A percentile compares a stretch with the other conserved stretches of the same genome.
These are phyloP conservation scores for Fusarium pseudonygamai DNA, from an alignment of 2,329 filamentous ascomycete species.

Conservation along the genomic window DNA sequence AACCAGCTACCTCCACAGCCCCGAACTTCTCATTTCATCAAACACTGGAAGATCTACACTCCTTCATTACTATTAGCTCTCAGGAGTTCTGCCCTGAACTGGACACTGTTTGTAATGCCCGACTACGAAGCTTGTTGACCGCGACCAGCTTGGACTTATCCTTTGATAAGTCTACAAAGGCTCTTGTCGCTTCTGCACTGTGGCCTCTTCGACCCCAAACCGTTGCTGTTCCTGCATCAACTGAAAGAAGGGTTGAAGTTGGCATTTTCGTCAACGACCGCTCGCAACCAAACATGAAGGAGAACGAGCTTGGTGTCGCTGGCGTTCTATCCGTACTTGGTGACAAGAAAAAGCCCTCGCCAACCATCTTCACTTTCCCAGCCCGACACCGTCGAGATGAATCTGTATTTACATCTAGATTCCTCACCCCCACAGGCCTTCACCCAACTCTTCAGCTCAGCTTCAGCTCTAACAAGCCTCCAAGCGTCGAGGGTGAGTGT, in stretches of 20 bases:
- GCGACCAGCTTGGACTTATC: constrained; percentile 80
- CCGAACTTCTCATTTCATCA: constrained; percentile 76
- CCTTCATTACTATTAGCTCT: constrained; percentile 64
- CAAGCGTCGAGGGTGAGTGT: constrained; percentile 68
- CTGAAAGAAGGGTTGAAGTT: constrained; percentile 74
- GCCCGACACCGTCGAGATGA: constrained; percentile 75
- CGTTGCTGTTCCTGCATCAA: constrained; percentile 53
- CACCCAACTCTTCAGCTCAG: constrained; percentile 82
- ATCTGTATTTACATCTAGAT: constrained; percentile 68
- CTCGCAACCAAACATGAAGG: constrained; percentile 64
- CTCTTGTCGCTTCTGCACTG: constrained; percentile 70
- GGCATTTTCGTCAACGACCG: constrained; percentile 76
- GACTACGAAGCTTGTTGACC: constrained; percentile 54
- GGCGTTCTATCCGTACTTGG: constrained; percentile 84
- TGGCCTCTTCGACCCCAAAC: constrained; percentile 63
- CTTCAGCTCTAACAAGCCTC: constrained; percentile 63
- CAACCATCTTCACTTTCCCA: constrained; percentile 85
- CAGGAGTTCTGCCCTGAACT: constrained; percentile 60
- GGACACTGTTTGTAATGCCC: constrained; percentile 60
- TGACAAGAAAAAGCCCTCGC: constrained; percentile 75
- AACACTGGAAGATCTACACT: constrained; percentile 64
- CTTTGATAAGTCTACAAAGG: constrained; percentile 73
- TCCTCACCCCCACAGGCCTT: constrained; percentile 78
- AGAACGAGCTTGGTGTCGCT: constrained; percentile 79
- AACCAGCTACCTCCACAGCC: constrained; percentile 49